Base-by-base conservation (phyloP, 192 early-diverging fungal species). In the Gryganskiella cystojenkinii region DNA sequence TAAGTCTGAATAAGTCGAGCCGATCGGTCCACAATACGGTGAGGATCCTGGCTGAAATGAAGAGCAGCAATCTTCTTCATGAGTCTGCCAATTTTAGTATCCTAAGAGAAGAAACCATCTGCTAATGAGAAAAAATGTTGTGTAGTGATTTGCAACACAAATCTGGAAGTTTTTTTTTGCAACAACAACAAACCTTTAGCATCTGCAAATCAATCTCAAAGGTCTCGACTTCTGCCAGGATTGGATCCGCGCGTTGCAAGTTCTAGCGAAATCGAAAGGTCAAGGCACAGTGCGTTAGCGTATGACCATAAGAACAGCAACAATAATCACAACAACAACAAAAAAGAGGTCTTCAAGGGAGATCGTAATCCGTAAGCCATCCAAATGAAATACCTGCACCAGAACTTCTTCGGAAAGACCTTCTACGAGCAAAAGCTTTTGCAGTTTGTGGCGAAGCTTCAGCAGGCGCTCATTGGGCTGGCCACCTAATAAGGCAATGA, bases 1-100 rank as follows among this genome's bases (percentile, higher is more conserved):
- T 79, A 83, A 37, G 72, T 62, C 57, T 70, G 79, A 50, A 83
- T 83, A 49, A 83, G 45, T 19, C 70, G 64, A 28, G 65, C 54
- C 37, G 70, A 71, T 37, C 81, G 70, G 10, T 83, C 67, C 11
- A 69, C 72, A 54, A 83, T 83, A 4, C 50, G 60, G 30, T 64
- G 65, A 1, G 61, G 76, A 42, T 83, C 81, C 40, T 67, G 61
- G 17, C 71, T 79, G 33, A 74, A 70, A 31, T 83, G 57, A 6
- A 74, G 44, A 14, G 56, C 66, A 0, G 71, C 63, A 30, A 83
- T 83, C 46, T 83, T 83, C 56, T 79, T 79, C 81, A 83, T 83
- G 27, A 83, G 54, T 13, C 78, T 71, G 5, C 81, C 81, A 35
- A 83, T 83, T 57, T 83, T 83, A 24, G 70, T 83, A 40, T 80